Base-by-base conservation (phyloP, 139 green algal genomes). In the Edaphochlamys debaryana region DNA sequence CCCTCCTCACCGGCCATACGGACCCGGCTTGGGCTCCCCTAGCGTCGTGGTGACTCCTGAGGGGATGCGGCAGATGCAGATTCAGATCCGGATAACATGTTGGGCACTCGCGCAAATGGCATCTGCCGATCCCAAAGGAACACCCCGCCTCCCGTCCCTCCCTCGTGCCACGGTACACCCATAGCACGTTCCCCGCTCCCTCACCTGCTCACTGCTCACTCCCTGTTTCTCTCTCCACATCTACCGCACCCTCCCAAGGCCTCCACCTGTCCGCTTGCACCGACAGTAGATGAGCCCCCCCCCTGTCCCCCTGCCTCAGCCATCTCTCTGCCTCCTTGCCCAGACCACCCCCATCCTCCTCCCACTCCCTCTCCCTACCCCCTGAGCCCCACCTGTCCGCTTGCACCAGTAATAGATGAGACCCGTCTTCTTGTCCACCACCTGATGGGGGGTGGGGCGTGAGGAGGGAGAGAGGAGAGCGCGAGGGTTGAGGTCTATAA, bases 351-450 rank as follows among this genome's bases (percentile, higher is more conserved):
- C 60, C 30, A 5, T 7, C 30, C 30, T 19, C 30, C 60, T 29
- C 60, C 30, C 4, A 7, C 11, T 17, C 60, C 60, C 29, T 4
- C 19, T 67, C 30, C 29, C 11, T 25, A 40, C 32, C 15, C 42
- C n/a, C 29, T 20, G 19, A 67, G 54, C 20, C 78, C 2, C 45
- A 84, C 78, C 78, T 77, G 78, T 84, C 20, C 78, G 48, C 30
- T 41, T 68, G 66, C 78, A 84, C 78, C 78, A 84, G 36, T 77
- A 84, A 30, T 84, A 84, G 3, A 84, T 56, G 0, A 84, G 78
- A 7, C 78, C 78, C 1, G 78, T 84, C 37, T 32, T n/a, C 64
- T 84, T 84, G 66, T 84, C 78, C 48, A 84, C 78, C 7, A 84
- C 77, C 77, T 83, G 58, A 1, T 3, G 3, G 37, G 9, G 32